Percentiles rank a stretch among this genome's conserved stretches.
Evolutionary conservation across 2,329 filamentous ascomycete genomes (phyloP).

Genomic region (Biscogniauxia marginata): DNA sequence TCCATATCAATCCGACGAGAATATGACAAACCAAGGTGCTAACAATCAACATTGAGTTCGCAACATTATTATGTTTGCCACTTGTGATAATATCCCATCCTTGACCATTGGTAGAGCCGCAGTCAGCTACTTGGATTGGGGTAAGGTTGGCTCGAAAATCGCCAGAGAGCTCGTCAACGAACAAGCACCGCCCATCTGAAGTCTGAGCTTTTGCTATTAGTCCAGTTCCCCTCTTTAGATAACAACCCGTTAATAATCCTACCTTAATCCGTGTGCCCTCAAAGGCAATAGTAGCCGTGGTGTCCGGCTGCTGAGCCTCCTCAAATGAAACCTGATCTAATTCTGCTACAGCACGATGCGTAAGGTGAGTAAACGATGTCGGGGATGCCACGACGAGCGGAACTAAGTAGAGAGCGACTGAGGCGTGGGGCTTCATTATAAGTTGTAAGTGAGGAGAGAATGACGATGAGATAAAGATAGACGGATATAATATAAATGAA

Average conservation of each 20-base stretch:
- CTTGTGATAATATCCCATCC: conserved; percentile 44
- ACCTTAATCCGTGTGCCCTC: conserved; percentile 39
- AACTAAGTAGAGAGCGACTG: conserved; percentile 11
- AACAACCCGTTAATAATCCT: not conserved
- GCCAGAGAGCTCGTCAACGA: conserved; percentile 42
- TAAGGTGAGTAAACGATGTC: conserved; percentile 1
- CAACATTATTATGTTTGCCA: conserved; percentile 50
- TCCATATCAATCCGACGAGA: not conserved
- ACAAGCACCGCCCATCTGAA: conserved; percentile 41
- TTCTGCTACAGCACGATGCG: conserved; percentile 30
- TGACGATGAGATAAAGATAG: too few relatives aligned
- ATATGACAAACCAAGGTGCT: conserved; percentile 45
- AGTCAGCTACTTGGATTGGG: conserved; percentile 41
- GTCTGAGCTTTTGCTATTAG: conserved; percentile 30
- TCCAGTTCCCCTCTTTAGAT: not conserved
- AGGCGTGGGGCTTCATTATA: not conserved
- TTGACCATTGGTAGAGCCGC: conserved; percentile 40
- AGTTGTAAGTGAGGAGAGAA: not conserved
- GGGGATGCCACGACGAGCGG: conserved; percentile 14
- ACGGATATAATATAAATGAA: not conserved
- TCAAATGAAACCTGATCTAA: conserved; percentile 40
- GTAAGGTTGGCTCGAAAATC: conserved; percentile 46
- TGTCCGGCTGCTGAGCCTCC: conserved; percentile 42
- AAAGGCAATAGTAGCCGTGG: conserved; percentile 41
- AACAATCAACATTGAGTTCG: conserved; percentile 49